These are phyloP conservation scores for Alternaria novae-zelandiae DNA, from an alignment of 2,329 filamentous ascomycete genomes.

Conservation along the genomic window DNA sequence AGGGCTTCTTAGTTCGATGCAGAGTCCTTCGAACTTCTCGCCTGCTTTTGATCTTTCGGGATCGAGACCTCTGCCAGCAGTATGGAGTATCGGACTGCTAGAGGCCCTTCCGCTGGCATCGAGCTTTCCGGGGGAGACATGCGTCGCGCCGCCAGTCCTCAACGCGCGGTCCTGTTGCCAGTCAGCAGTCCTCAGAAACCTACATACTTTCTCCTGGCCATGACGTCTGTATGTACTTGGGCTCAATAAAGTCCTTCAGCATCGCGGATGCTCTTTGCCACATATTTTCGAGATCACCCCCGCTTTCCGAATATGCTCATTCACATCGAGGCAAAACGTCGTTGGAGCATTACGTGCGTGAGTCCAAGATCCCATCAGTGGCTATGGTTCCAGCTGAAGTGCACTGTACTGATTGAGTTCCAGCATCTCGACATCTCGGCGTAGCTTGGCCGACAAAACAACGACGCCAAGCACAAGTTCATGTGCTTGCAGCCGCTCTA, in stretches of 20 bases:
- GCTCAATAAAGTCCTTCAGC: slow-evolving; percentile 19
- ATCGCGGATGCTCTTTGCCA: not conserved
- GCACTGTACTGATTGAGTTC: not conserved
- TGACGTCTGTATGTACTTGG: not conserved
- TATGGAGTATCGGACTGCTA: not conserved
- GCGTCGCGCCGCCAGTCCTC: not conserved
- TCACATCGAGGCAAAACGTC: slow-evolving; percentile 8
- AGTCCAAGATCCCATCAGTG: not conserved
- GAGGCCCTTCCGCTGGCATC: not conserved
- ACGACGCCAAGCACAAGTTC: not conserved
- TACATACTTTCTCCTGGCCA: not conserved
- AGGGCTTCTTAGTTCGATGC: not conserved
- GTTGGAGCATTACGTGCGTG: slow-evolving; percentile 15
- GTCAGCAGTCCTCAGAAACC: slow-evolving; percentile 1
- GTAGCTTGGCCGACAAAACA: not conserved
- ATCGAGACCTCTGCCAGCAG: not conserved
- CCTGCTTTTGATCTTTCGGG: not conserved
- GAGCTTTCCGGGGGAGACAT: not conserved
- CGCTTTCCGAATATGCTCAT: slow-evolving; percentile 15
- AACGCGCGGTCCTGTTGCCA: not conserved
- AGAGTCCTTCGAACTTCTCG: not conserved
- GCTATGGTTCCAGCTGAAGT: not conserved
- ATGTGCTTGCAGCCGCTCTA: not conserved
- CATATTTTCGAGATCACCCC: slow-evolving; percentile 7
- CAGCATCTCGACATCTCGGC: slow-evolving; percentile 1